Evolutionary conservation across 1,284 basidiomycete genomes (phyloP).

Genomic region (Trichosporon asahii): DNA sequence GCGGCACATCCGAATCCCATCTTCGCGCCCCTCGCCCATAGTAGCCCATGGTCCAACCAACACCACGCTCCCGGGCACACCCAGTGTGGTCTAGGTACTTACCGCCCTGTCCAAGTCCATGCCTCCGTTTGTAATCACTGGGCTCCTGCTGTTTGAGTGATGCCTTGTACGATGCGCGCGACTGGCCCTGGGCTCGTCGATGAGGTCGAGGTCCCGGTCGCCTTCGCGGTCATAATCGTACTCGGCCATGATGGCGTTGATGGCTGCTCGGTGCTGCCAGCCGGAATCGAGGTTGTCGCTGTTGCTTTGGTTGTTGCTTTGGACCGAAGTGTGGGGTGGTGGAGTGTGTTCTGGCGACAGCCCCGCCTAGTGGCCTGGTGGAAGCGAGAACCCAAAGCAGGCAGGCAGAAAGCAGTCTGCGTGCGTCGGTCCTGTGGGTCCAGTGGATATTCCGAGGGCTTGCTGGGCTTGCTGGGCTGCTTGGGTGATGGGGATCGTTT

Average conservation of each 20-base stretch:
- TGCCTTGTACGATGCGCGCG: constrained; percentile 11
- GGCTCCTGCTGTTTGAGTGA: constrained; percentile 22
- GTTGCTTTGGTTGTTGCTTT: not conserved
- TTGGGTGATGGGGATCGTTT: not conserved
- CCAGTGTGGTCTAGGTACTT: not conserved
- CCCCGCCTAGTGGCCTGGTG: not conserved
- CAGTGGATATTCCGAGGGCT: not conserved
- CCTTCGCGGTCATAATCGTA: constrained; percentile 8
- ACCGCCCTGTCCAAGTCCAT: constrained; percentile 22
- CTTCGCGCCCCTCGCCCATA: not conserved
- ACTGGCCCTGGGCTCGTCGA: not conserved
- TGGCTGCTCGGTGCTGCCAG: not conserved
- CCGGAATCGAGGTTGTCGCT: not conserved
- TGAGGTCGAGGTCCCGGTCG: not conserved
- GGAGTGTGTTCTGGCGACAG: not conserved
- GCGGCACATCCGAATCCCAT: not conserved
- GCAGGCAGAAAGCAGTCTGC: not conserved
- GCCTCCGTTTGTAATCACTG: constrained; percentile 11
- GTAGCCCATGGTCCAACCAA: not conserved
- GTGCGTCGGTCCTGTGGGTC: not conserved
- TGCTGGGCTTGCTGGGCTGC: not conserved
- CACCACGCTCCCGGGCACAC: not conserved
- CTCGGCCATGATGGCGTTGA: not conserved
- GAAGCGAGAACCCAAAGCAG: not conserved
- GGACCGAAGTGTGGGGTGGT: not conserved